Conservation (phyloP, 2,329 filamentous ascomycete species). For the Epichloe elymi region DNA sequence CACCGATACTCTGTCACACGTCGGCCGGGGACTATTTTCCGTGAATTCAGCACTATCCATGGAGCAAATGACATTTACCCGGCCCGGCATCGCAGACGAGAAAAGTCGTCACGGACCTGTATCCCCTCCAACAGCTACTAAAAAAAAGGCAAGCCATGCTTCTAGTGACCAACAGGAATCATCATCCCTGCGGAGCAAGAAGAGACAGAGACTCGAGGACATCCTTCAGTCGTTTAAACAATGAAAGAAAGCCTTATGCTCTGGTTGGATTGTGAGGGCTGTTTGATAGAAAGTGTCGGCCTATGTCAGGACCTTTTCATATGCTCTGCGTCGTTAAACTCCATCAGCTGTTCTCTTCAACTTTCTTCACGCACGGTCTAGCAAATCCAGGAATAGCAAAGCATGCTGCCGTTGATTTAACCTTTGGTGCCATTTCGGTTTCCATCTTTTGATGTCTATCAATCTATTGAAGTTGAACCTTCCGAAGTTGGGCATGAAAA, state of each 20-base stretch:
- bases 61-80: constrained; percentile 20
- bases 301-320: no score
- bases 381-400: no score
- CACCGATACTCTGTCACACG: constrained; percentile 21
- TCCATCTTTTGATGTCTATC: no score
- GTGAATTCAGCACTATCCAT: constrained; percentile 7
- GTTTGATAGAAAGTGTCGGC: no score
- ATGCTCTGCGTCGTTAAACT: no score
- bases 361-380: no score
- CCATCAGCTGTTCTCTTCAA: no score
- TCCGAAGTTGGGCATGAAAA: no score
- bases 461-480: no score
- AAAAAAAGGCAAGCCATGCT: constrained; percentile 6
- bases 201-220: constrained; percentile 22
- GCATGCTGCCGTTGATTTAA: no score
- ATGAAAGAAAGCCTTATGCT: background rate
- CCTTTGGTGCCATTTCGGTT: no score
- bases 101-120: background rate
- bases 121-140: constrained; percentile 4
- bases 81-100: constrained; percentile 8
- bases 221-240: constrained; percentile 14
- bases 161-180: constrained; percentile 10
- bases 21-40: constrained; percentile 22
- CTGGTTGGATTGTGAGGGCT: background rate
- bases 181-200: constrained; percentile 16